phyloP scores from a whole-genome alignment of 1,139 yeast genomes.

The Geotrichum phurueaensis region DNA sequence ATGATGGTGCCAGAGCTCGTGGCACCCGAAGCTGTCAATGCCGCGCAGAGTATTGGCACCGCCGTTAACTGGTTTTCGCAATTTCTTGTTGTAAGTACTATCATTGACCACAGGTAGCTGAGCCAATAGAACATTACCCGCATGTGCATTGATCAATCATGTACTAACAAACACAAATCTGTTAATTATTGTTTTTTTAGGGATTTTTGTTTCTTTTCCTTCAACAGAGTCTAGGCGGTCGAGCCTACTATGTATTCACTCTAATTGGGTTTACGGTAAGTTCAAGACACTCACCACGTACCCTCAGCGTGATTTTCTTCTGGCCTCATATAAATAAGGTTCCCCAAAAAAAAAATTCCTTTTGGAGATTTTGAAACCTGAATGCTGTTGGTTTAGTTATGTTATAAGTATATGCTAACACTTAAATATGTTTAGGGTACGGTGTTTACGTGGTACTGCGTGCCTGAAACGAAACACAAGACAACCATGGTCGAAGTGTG shows the following conservation, averaged over 20 bases:
- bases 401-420: conserved; percentile 28
- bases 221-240: conserved; percentile 62
- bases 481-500: conserved; percentile 10
- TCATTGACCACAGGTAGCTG: too few species aligned
- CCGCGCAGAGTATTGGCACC: conserved; percentile 90
- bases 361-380: background rate
- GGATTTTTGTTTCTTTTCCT: conserved; percentile 77
- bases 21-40: conserved; percentile 68
- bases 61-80: conserved; percentile 89
- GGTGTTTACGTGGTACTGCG: conserved; percentile 41
- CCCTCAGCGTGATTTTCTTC: too few species aligned
- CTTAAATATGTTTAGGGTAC: conserved; percentile 43
- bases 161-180: too few species aligned
- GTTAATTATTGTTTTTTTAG: background rate
- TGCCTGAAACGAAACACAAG: conserved; percentile 81
- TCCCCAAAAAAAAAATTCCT: too few species aligned
- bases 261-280: conserved; percentile 7
- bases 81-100: conserved; percentile 39
- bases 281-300: background rate
- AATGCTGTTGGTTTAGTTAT: too few species aligned
- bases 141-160: too few species aligned
- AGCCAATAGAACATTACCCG: too few species aligned
- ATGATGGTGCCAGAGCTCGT: conserved; percentile 83
- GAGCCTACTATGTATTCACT: conserved; percentile 72
- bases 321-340: background rate